These are phyloP conservation scores for Ogataea trehalophila DNA, from an alignment of 805 yeast species.

Conservation along the genomic window DNA sequence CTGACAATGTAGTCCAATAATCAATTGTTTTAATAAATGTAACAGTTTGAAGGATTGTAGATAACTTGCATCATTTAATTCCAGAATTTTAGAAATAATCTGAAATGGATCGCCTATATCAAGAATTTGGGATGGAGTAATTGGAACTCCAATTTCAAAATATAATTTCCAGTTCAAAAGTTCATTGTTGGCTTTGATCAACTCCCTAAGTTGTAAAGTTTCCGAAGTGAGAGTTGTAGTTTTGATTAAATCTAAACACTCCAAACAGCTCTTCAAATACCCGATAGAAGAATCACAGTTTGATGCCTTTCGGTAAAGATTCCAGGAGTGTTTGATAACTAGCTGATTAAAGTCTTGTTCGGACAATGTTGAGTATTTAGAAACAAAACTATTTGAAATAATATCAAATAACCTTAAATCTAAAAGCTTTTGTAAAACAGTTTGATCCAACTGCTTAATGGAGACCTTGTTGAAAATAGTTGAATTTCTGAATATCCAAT, in stretches of 20 bases:
- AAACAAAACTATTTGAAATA: slow-evolving; percentile 12
- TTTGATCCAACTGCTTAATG: slow-evolving; percentile 15
- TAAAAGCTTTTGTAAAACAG: slow-evolving; percentile 20
- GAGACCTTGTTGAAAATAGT: slow-evolving; percentile 22
- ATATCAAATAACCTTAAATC: slow-evolving; percentile 17
- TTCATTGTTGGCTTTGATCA: slow-evolving; percentile 20
- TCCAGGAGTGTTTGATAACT: slow-evolving; percentile 21
- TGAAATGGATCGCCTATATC: slow-evolving; percentile 21
- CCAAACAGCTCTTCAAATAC: slow-evolving; percentile 18
- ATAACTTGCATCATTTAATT: slow-evolving; percentile 50
- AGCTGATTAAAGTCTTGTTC: slow-evolving; percentile 7
- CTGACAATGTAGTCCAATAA: slow-evolving; percentile 33
- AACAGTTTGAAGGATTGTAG: slow-evolving; percentile 38
- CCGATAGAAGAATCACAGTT: slow-evolving; percentile 28
- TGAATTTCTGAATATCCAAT: slow-evolving; percentile 24
- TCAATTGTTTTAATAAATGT: slow-evolving; percentile 36
- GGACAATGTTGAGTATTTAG: slow-evolving; percentile 16
- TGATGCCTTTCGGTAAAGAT: slow-evolving; percentile 23
- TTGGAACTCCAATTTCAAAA: slow-evolving; percentile 26
- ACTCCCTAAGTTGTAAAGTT: slow-evolving; percentile 5
- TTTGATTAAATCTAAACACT: slow-evolving; percentile 17
- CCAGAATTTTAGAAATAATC: slow-evolving; percentile 35
- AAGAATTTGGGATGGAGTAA: slow-evolving; percentile 24
- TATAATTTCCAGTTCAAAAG: slow-evolving; percentile 27
- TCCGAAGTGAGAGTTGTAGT: not conserved